Base-by-base conservation (phyloP, 192 early-diverging fungal genomes). In the Dispira parvispora region DNA sequence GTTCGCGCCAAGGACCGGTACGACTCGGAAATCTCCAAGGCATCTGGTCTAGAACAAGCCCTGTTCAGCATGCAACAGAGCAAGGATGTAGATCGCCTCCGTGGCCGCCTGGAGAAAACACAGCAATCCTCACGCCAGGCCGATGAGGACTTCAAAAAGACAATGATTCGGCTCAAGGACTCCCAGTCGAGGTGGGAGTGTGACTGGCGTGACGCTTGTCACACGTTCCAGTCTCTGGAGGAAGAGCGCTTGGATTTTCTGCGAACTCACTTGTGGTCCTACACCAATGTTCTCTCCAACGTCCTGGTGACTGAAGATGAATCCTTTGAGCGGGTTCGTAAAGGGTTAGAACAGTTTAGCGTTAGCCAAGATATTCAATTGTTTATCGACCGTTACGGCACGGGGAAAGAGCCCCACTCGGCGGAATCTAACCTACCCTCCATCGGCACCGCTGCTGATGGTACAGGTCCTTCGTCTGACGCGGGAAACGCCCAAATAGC, bases 201-300 rank as follows among this genome's bases (percentile, higher is more conserved):
- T 45, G 69, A 71, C 21, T 77, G 75, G 75, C 65, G 68, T 11
- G 58, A 65, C 11, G 75, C 75, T 38, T 77, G 75, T 50, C 68
- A 72, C 58, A 70, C 71, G 43, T 77, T 73, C 55, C 69, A 67
- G 62, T 42, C 12, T 13, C 49, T 89, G 45, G 86, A 90, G 67
- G 85, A 88, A 63, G 78, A 87, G 62, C 71, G 86, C 42, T 71
- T 90, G 9, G 84, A 86, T 28, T 86, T 82, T 28, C 65, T 87
- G 42, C 76, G 81, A 52, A 80, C 74, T 2, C 66, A 66, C n/a
- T 72, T 90, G 52, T 85, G 83, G 78, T 73, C 75, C 12, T 89
- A 83, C 64, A 80, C 83, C 1, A 90, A 90, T 63, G 74, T 90
- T 26, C 75, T 87, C 9, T 84, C 84, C n/a, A 75, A 73, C 46